Evolutionary conservation across 176 grass and related monocot genomes (phyloP).

Genomic region (Rhynchospora pubera): DNA sequence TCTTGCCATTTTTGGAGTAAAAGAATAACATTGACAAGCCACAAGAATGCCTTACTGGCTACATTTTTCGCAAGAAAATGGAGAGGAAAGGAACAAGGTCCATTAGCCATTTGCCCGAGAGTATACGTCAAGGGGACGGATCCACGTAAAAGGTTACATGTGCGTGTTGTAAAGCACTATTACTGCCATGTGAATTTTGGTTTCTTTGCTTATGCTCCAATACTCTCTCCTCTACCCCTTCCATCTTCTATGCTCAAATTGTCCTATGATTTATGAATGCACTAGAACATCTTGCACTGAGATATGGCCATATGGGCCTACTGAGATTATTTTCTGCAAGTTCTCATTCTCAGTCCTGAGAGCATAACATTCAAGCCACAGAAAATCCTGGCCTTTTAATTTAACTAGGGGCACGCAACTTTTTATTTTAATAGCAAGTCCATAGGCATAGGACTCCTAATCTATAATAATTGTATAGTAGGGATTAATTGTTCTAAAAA

Average conservation of each 20-base stretch:
- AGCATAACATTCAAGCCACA: not conserved
- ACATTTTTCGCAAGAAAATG: not conserved
- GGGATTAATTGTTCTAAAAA: not conserved
- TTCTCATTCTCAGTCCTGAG: not conserved
- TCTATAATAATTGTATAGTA: not conserved
- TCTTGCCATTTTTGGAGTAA: too few relatives aligned
- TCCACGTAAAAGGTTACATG: conserved; percentile 3
- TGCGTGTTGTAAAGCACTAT: conserved; percentile 17
- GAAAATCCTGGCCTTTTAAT: not conserved
- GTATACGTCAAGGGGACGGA: not conserved
- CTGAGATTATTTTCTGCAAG: not conserved
- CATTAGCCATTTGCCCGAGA: conserved; percentile 3
- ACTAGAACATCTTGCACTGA: not conserved
- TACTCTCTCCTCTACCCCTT: not conserved
- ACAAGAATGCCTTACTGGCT: not conserved
- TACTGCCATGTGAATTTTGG: conserved; percentile 15
- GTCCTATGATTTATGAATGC: too few relatives aligned
- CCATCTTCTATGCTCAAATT: not conserved
- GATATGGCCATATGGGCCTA: not conserved
- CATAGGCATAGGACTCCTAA: not conserved
- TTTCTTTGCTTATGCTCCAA: conserved; percentile 22
- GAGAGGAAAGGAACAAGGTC: not conserved
- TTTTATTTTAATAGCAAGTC: too few relatives aligned
- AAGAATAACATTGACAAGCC: too few relatives aligned
- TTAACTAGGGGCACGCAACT: not conserved